Evolutionary conservation across 345 rosid genomes (phyloP), one percentile per base, ranked within the genome.

Genomic region (Rubroshorea leprosula): DNA sequence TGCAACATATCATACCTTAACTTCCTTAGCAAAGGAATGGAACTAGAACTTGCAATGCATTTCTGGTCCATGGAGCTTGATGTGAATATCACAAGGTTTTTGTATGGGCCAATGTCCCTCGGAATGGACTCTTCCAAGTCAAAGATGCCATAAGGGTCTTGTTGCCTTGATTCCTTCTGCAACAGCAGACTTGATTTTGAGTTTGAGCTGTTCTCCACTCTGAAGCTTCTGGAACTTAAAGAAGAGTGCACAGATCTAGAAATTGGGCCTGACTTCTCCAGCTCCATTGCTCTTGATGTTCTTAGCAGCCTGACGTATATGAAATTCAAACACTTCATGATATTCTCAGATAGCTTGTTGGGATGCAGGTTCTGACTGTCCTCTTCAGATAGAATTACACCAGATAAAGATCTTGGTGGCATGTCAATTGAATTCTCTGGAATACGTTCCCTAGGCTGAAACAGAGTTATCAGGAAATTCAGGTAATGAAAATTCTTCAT

Each of bases 71-170:
- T 56, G 49, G 90, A 88, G 63, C 55, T 74, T 41, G 89, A 71
- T 14, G 96, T 80, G 78, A 92, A 83, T 39, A 87, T 79, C 23
- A 92, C 93, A 68, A 92, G 72, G 74, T 89, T 92, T 74, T 89
- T 89, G 71, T 88, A 89, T 53, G 87, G 93, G 49, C 96, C 96
- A 60, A 92, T 77, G 53, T 89, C 96, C 57, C 98, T 83, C 2
- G 90, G 89, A 55, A 92, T 77, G 35, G 93, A 83, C 57, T 83
- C 84, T 64, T 92, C 96, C 54, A 65, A 61, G 19, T 86, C 61
- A 38, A 92, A 92, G 64, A 92, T 76, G 0, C 91, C 89, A 49
- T 86, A 86, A 0, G 98, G 98, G 60, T 92, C 93, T 52, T 83
- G 95, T 58, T 92, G 98, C 66, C 95, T 83, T 4, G 86, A 84